A percentile compares a stretch with the other conserved stretches of the same genome.
phyloP scores from a whole-genome alignment of 2,329 filamentous ascomycete species.

The Monilinia fructigena region DNA sequence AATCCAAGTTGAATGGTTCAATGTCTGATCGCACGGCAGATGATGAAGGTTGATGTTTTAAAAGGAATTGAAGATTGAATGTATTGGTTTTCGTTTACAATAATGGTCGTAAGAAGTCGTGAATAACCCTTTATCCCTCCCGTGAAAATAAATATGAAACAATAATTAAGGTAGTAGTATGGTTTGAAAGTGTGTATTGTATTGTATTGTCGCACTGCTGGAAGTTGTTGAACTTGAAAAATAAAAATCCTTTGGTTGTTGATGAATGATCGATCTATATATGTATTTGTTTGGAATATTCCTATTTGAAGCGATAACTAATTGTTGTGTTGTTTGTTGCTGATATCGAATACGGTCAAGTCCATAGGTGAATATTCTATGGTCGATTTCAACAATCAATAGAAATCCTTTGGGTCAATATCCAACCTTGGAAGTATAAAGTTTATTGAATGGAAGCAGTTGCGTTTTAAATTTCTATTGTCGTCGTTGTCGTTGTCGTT shows the following conservation, averaged over 20 bases:
- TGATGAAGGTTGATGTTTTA: not conserved
- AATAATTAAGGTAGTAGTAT: slow-evolving; percentile 14
- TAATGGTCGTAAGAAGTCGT: slow-evolving; percentile 21
- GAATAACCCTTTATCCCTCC: slow-evolving; percentile 19
- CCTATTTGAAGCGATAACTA: not conserved
- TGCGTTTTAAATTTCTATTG: slow-evolving; percentile 9
- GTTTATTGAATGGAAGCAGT: not conserved
- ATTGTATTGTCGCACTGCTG: too few species aligned
- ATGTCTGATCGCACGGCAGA: slow-evolving; percentile 3
- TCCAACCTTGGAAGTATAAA: not conserved
- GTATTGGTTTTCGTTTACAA: slow-evolving; percentile 14
- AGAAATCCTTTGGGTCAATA: not conserved
- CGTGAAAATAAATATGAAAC: slow-evolving; percentile 12
- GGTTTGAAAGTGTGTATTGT: not conserved
- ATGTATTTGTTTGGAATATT: slow-evolving; percentile 5
- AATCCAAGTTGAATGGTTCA: not conserved
- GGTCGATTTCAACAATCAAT: not conserved
- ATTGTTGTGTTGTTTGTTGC: slow-evolving; percentile 3
- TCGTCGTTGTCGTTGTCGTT: slow-evolving; percentile 9
- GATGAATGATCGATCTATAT: not conserved
- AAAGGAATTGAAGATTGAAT: too few species aligned
- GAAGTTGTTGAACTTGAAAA: not conserved
- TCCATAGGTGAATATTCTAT: slow-evolving; percentile 7
- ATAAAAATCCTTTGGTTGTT: not conserved
- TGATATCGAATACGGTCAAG: not conserved